Evolutionary conservation across 2,329 filamentous ascomycete species (phyloP), one percentile per base, ranked within the genome.

Genomic region (Fonsecaea monophora): DNA sequence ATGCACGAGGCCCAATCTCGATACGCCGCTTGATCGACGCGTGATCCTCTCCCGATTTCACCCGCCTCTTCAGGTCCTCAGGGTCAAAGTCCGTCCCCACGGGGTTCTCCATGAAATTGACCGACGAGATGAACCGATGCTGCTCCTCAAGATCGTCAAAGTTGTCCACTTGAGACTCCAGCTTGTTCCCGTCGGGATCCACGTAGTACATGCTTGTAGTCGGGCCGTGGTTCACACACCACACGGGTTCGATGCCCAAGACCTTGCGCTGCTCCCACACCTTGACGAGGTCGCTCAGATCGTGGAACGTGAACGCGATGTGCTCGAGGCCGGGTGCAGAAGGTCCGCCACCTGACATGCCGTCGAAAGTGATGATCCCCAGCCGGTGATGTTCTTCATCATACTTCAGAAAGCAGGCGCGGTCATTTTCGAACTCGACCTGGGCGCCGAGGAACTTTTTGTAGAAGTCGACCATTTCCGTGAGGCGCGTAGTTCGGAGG

Each of bases 111-210:
- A 13, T 30, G 25, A 60, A 65, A 4, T 42, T 37, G 1, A 30
- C 5, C 7, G 63, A 61, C 1, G 30, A 25, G 30, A 62, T 32
- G 30, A 62, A 58, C 12, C 12, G 10, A 12, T 55, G 53, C 10
- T 15, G 32, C 42, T 63, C 64, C 15, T 62, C 64, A 8, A n/a
- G 8, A 10, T 25, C 54, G 30, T 57, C 53, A 57, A 82, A 81
- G 58, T 79, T 80, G 62, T 82, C 80, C 2, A 82, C 78, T 70
- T 84, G 81, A 3, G 77, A 79, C 74, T 85, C 83, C 37, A 84
- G 60, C 69, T 74, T 66, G 72, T 84, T 84, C n/a, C 81, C 80
- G 70, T 85, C 82, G 5, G 82, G 82, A 71, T 85, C 83, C 7
- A 69, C 63, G 70, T 84, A 84, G 72, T 85, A 84, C 45, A 84